These are phyloP conservation scores for Pichia kluyveri DNA, from an alignment of 805 yeast species.

Conservation along the genomic window DNA sequence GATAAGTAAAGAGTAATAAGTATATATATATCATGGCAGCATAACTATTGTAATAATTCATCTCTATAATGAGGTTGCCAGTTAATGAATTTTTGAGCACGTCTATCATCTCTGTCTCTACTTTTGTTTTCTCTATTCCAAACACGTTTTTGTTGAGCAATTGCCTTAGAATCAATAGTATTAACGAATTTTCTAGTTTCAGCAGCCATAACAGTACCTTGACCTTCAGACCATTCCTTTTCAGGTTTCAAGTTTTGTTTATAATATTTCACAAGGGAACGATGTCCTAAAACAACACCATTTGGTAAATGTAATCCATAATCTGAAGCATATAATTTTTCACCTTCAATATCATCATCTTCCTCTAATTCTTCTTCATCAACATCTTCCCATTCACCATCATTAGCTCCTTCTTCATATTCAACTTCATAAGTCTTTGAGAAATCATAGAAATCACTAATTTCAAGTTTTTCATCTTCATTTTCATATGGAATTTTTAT, in stretches of 20 bases:
- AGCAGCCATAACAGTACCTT: slow-evolving; percentile 66
- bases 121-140: slow-evolving; percentile 49
- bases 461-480: slow-evolving; percentile 64
- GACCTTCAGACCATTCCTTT: slow-evolving; percentile 48
- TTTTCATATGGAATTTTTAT: slow-evolving; percentile 83
- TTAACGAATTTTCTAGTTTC: slow-evolving; percentile 53
- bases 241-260: slow-evolving; percentile 55
- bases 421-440: slow-evolving; percentile 46
- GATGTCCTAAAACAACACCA: slow-evolving; percentile 75
- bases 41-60: slow-evolving; percentile 39
- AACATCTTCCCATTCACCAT: slow-evolving; percentile 24
- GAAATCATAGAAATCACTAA: slow-evolving; percentile 81
- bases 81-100: slow-evolving; percentile 63
- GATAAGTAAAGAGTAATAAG: background rate
- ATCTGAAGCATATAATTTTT: slow-evolving; percentile 32
- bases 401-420: slow-evolving; percentile 6
- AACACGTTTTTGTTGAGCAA: slow-evolving; percentile 41
- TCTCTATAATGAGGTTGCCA: slow-evolving; percentile 83
- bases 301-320: slow-evolving; percentile 65
- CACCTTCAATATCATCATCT: slow-evolving; percentile 26
- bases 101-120: slow-evolving; percentile 41
- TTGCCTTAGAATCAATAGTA: slow-evolving; percentile 30
- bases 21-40: too few species aligned
- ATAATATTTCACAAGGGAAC: slow-evolving; percentile 62
- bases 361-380: slow-evolving; percentile 29